These are phyloP conservation scores for Lecanicillium sp. DNA, from an alignment of 2,329 filamentous ascomycete genomes.

Conservation along the genomic window DNA sequence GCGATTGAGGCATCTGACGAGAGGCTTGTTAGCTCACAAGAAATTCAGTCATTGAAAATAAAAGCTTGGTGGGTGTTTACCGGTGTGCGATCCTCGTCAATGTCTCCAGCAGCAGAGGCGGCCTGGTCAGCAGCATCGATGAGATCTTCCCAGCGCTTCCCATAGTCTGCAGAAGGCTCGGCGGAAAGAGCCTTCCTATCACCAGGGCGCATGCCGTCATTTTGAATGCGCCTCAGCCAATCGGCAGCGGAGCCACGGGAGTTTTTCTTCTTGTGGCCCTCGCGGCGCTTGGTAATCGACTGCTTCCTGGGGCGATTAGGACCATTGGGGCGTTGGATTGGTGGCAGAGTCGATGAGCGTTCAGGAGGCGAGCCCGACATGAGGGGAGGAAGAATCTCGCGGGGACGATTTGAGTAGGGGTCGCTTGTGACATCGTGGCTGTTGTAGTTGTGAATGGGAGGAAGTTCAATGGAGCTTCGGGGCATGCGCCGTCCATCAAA, in stretches of 20 bases:
- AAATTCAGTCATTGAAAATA: neutral
- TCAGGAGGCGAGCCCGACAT: slow-evolving; percentile 74
- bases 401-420: slow-evolving; percentile 56
- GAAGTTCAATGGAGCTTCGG: slow-evolving; percentile 63
- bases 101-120: slow-evolving; percentile 82
- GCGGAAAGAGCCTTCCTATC: slow-evolving; percentile 79
- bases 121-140: slow-evolving; percentile 71
- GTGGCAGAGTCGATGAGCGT: slow-evolving; percentile 80
- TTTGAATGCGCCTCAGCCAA: slow-evolving; percentile 51
- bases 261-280: slow-evolving; percentile 69
- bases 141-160: slow-evolving; percentile 91
- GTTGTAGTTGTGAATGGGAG: slow-evolving; percentile 50
- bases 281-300: slow-evolving; percentile 73
- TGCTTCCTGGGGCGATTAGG: slow-evolving; percentile 71
- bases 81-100: slow-evolving; percentile 84
- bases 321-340: slow-evolving; percentile 66
- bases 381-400: slow-evolving; percentile 76
- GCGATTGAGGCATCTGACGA: slow-evolving; percentile 52
- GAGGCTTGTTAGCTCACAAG: neutral
- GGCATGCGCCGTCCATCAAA: slow-evolving; percentile 55
- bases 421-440: slow-evolving; percentile 62
- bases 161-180: slow-evolving; percentile 73
- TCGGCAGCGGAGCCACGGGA: slow-evolving; percentile 63
- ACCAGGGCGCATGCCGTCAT: slow-evolving; percentile 53
- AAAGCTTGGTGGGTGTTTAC: slow-evolving; percentile 42